Conservation (phyloP, 2,329 filamentous ascomycete species). For the Teratosphaeria destructans region DNA sequence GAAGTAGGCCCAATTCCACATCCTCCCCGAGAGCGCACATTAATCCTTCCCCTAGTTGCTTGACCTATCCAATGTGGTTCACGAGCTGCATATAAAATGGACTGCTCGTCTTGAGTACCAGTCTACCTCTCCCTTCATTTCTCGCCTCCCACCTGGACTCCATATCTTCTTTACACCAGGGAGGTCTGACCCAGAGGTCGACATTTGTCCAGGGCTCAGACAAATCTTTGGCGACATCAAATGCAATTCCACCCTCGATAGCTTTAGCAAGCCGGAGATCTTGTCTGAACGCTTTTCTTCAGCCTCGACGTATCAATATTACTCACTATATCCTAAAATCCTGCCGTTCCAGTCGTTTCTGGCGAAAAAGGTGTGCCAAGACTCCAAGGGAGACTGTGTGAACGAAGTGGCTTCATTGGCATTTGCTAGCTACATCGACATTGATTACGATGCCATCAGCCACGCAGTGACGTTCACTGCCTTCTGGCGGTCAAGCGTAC, state of each 20-base stretch:
- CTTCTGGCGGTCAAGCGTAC: slow-evolving; percentile 33
- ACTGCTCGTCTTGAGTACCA: slow-evolving; percentile 49
- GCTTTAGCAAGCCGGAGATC: slow-evolving; percentile 34
- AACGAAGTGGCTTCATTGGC: slow-evolving; percentile 37
- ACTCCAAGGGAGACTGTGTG: slow-evolving; percentile 33
- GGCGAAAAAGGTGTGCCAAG: slow-evolving; percentile 7
- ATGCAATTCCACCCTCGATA: slow-evolving; percentile 40
- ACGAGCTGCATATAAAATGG: slow-evolving; percentile 74
- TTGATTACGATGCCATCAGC: slow-evolving; percentile 64
- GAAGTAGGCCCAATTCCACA: slow-evolving; percentile 38
- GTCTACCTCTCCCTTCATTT: slow-evolving; percentile 58
- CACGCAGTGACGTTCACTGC: slow-evolving; percentile 55
- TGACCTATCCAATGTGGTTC: slow-evolving; percentile 50
- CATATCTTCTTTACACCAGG: slow-evolving; percentile 67
- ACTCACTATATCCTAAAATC: slow-evolving; percentile 33
- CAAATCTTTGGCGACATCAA: slow-evolving; percentile 47
- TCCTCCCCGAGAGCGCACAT: neutral
- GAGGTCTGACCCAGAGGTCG: slow-evolving; percentile 23
- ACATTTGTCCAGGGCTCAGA: slow-evolving; percentile 50
- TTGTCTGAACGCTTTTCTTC: slow-evolving; percentile 51
- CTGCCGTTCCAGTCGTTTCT: slow-evolving; percentile 6
- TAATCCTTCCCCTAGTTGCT: slow-evolving; percentile 39
- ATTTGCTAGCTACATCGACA: slow-evolving; percentile 56
- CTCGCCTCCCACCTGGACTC: slow-evolving; percentile 66
- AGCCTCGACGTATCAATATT: slow-evolving; percentile 58